Evolutionary conservation across 495 filamentous ascomycete species (phyloP).

Genomic region (Acidiella bohemica): DNA sequence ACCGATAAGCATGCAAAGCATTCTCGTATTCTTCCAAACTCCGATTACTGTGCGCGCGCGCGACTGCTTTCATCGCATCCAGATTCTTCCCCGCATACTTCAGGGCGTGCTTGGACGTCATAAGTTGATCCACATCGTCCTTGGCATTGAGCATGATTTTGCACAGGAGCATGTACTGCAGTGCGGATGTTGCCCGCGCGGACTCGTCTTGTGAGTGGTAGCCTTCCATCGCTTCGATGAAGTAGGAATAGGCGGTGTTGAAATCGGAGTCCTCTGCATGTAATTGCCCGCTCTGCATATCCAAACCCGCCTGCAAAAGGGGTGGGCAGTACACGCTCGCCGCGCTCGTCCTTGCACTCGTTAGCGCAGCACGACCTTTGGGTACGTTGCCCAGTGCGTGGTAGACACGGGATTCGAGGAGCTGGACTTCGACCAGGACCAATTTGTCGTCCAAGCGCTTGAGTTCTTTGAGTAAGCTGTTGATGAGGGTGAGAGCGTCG

Average conservation of each 20-base stretch:
- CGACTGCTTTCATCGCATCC: conserved; percentile 98
- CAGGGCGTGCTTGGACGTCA: conserved; percentile 86
- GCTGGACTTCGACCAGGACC: conserved; percentile 94
- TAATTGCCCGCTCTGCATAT: conserved; percentile 98
- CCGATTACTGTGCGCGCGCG: conserved; percentile 84
- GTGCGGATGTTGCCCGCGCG: conserved; percentile 68
- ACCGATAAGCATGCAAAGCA: conserved; percentile 74
- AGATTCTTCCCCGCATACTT: conserved; percentile 89
- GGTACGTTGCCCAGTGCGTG: conserved; percentile 93
- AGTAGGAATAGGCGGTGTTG: conserved; percentile 95
- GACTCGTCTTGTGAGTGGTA: conserved; percentile 86
- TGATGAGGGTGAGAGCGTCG: conserved; percentile 92
- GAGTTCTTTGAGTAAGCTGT: conserved; percentile 82
- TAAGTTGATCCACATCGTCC: conserved; percentile 85
- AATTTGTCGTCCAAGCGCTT: conserved; percentile 98
- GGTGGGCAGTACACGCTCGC: conserved; percentile 96
- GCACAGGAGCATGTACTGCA: conserved; percentile 99
- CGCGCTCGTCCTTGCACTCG: conserved; percentile 82
- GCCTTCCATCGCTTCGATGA: conserved; percentile 95
- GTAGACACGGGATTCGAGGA: conserved; percentile 92
- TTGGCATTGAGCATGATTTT: conserved; percentile 98
- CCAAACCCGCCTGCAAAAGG: conserved; percentile 83
- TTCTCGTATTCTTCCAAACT: conserved; percentile 93
- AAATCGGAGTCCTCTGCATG: conserved; percentile 98
- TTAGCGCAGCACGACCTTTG: conserved; percentile 90